Conservation (phyloP, 192 early-diverging fungal genomes). For the Mortierella claussenii region DNA sequence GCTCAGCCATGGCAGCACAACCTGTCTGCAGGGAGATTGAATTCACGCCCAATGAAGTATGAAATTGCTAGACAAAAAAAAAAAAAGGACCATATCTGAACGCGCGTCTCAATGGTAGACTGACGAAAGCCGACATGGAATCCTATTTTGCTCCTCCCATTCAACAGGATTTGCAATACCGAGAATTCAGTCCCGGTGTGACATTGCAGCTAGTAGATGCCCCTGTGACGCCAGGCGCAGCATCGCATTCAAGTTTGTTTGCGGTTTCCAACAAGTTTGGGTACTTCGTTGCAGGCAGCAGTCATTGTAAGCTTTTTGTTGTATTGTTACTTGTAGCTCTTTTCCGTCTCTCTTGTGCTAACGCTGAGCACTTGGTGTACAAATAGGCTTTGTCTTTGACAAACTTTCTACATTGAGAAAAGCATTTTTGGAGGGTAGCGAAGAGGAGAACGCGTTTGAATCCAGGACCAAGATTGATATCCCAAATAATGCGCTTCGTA, state of each 20-base stretch:
- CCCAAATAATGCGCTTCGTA: constrained; percentile 41
- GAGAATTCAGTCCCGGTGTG: constrained; percentile 22
- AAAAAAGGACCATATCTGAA: background rate
- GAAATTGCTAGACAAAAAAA: background rate
- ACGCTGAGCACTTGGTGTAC: background rate
- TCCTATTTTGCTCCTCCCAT: background rate
- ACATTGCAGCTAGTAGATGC: constrained; percentile 12
- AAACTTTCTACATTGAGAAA: constrained; percentile 39
- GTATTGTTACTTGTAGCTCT: too few species aligned
- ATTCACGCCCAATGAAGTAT: constrained; percentile 8
- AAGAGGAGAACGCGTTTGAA: constrained; percentile 23
- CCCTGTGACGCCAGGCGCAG: constrained; percentile 45
- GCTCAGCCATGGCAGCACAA: constrained; percentile 10
- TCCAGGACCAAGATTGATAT: constrained; percentile 36
- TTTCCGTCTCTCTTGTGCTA: background rate
- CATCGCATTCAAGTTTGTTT: constrained; percentile 63
- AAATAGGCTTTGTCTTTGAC: constrained; percentile 55
- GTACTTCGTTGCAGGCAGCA: constrained; percentile 73
- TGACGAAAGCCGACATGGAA: background rate
- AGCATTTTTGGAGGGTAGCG: constrained; percentile 49
- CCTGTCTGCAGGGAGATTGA: constrained; percentile 12
- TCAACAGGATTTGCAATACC: constrained; percentile 32
- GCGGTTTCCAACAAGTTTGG: constrained; percentile 72
- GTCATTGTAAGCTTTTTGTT: constrained; percentile 64
- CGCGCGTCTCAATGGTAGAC: too few species aligned